These are phyloP conservation scores for Xylaria grammica DNA, from an alignment of 495 filamentous ascomycete species.

Conservation along the genomic window DNA sequence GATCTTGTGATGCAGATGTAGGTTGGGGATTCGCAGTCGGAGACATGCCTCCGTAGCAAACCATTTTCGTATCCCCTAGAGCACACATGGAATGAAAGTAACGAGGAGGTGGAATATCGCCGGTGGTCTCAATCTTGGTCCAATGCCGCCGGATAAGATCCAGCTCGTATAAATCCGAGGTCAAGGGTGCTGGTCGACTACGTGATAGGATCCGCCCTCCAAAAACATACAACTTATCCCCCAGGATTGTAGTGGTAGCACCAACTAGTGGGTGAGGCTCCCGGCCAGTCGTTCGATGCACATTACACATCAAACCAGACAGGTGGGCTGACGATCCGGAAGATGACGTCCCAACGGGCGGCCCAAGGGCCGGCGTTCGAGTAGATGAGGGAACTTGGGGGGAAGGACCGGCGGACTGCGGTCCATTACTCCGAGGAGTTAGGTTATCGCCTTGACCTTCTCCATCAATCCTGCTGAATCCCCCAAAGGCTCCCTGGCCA, in stretches of 20 bases:
- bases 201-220: slow-evolving; percentile 87
- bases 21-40: slow-evolving; percentile 63
- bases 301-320: slow-evolving; percentile 91
- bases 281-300: slow-evolving; percentile 84
- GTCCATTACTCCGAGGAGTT: slow-evolving; percentile 57
- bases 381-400: slow-evolving; percentile 41
- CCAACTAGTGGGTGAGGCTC: slow-evolving; percentile 92
- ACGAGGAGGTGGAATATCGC: slow-evolving; percentile 85
- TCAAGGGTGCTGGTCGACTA: slow-evolving; percentile 76
- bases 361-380: slow-evolving; percentile 51
- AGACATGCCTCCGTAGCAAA: slow-evolving; percentile 98
- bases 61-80: slow-evolving; percentile 91
- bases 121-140: slow-evolving; percentile 82
- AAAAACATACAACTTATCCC: slow-evolving; percentile 95
- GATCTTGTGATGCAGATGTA: slow-evolving; percentile 59
- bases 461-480: slow-evolving; percentile 43
- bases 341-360: slow-evolving; percentile 53
- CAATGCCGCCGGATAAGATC: slow-evolving; percentile 91
- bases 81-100: slow-evolving; percentile 97
- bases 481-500: slow-evolving; percentile 62
- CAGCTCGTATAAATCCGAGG: slow-evolving; percentile 88
- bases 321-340: slow-evolving; percentile 63
- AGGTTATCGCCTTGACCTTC: slow-evolving; percentile 54
- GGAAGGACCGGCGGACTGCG: slow-evolving; percentile 55
- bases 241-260: slow-evolving; percentile 91